Conservation (phyloP, 2,329 filamentous ascomycete genomes). For the Pseudocercospora musae region DNA sequence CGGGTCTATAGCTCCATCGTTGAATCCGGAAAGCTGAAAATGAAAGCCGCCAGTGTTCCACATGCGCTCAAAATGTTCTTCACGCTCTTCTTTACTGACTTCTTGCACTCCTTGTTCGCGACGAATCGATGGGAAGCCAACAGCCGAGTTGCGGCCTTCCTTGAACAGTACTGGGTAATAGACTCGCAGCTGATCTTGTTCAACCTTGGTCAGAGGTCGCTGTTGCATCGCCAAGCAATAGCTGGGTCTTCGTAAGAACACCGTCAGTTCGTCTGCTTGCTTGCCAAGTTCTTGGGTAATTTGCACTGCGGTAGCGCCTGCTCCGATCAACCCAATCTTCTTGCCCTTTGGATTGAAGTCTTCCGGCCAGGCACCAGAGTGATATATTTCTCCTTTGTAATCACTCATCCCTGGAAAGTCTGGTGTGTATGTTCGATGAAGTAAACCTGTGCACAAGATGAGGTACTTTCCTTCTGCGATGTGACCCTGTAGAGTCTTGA, state of each 20-base stretch:
- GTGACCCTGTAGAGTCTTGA: conserved; percentile 50
- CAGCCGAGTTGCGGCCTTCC: conserved; percentile 39
- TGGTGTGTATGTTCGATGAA: conserved; percentile 40
- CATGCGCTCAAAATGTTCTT: conserved; percentile 43
- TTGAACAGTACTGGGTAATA: conserved; percentile 49
- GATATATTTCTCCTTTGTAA: conserved; percentile 42
- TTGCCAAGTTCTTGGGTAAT: conserved; percentile 35
- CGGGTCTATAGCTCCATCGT: conserved; percentile 47
- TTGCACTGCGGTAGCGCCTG: conserved; percentile 44
- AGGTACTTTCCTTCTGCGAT: conserved; percentile 35
- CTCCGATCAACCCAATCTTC: conserved; percentile 42
- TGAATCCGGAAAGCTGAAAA: conserved; percentile 54
- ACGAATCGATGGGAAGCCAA: conserved; percentile 52
- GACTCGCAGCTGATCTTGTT: conserved; percentile 49
- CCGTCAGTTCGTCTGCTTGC: conserved; percentile 44
- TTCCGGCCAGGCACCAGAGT: conserved; percentile 42
- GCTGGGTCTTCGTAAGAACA: conserved; percentile 67
- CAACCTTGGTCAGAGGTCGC: conserved; percentile 41
- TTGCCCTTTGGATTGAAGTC: conserved; percentile 35
- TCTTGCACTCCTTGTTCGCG: conserved; percentile 51
- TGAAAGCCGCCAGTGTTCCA: conserved; percentile 52
- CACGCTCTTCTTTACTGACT: conserved; percentile 40
- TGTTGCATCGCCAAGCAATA: conserved; percentile 61
- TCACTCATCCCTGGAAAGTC: conserved; percentile 36
- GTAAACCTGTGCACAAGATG: conserved; percentile 38